Evolutionary conservation across 75 land plant species (phyloP).

Genomic region (Adiantum capillusveneris): DNA sequence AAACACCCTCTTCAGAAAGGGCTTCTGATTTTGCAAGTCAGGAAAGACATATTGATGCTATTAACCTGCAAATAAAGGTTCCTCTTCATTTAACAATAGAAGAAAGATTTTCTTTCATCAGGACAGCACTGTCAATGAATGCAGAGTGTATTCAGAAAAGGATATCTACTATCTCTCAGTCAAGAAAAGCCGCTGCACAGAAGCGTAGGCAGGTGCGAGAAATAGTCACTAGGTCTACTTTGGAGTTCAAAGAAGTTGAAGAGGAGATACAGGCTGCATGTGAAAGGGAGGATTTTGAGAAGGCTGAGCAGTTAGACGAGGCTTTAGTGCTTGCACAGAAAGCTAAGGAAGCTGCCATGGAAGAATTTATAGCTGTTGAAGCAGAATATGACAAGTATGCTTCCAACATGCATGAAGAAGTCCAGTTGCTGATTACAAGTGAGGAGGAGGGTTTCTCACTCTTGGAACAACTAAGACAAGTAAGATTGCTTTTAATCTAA

Average conservation of each 20-base stretch:
- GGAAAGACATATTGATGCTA: background rate
- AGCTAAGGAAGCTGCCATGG: constrained; percentile 19
- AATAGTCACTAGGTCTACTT: constrained; percentile 24
- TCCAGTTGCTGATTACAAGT: constrained; percentile 38
- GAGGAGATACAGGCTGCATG: constrained; percentile 66
- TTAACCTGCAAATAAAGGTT: background rate
- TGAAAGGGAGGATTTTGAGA: constrained; percentile 81
- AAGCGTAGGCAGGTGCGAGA: constrained; percentile 46
- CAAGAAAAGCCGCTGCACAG: constrained; percentile 46
- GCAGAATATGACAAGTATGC: constrained; percentile 42
- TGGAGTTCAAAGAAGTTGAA: constrained; percentile 40
- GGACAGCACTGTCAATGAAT: constrained; percentile 28
- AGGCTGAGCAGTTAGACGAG: constrained; percentile 56
- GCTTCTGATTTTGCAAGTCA: background rate
- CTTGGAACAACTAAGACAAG: constrained; percentile 42
- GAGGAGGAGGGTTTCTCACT: constrained; percentile 56
- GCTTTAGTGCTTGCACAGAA: constrained; percentile 36
- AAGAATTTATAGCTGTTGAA: constrained; percentile 42
- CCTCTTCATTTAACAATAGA: constrained; percentile 2
- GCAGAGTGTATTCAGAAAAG: constrained; percentile 24
- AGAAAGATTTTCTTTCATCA: constrained; percentile 21
- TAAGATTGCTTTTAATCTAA: too few species aligned
- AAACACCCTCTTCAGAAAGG: background rate
- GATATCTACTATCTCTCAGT: constrained; percentile 30
- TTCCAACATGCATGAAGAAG: constrained; percentile 42